Conservation (phyloP, 768 basidiomycete species). For the Suillus luteus region DNA sequence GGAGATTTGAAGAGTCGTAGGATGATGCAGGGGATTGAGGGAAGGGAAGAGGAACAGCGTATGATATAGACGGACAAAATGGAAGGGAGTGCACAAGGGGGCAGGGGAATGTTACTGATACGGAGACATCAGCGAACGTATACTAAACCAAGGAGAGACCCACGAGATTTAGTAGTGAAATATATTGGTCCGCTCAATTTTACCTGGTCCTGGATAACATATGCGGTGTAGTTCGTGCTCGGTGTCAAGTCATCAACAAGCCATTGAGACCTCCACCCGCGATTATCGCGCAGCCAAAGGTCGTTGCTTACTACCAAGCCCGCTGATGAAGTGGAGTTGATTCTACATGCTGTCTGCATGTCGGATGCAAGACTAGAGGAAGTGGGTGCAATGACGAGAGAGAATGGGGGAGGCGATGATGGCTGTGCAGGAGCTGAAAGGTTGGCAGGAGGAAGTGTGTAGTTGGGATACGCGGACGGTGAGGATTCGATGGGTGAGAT, state of each 20-base stretch:
- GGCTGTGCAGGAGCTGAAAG: constrained; percentile 45
- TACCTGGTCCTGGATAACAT: constrained; percentile 55
- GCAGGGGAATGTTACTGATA: constrained; percentile 64
- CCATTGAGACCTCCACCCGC: constrained; percentile 74
- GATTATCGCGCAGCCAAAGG: constrained; percentile 55
- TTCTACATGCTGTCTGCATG: constrained; percentile 60
- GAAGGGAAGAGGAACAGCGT: constrained; percentile 65
- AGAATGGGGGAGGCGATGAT: constrained; percentile 47
- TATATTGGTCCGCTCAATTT: constrained; percentile 69
- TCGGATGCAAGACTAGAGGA: constrained; percentile 41
- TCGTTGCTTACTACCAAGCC: constrained; percentile 46
- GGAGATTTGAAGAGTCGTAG: constrained; percentile 56
- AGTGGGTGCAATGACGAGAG: constrained; percentile 58
- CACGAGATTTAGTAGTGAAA: constrained; percentile 68
- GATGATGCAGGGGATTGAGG: constrained; percentile 43
- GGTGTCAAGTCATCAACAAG: constrained; percentile 58
- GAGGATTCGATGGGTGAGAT: constrained; percentile 37
- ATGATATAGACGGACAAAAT: constrained; percentile 72
- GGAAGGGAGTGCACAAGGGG: constrained; percentile 70
- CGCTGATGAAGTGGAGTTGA: constrained; percentile 41
- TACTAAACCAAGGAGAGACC: neutral
- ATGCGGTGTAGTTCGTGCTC: constrained; percentile 79
- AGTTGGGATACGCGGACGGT: constrained; percentile 69
- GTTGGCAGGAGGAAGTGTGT: constrained; percentile 66
- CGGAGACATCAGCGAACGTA: constrained; percentile 3